Evolutionary conservation across 2,329 filamentous ascomycete genomes (phyloP).

Genomic region (Stachybotrys echinatus): DNA sequence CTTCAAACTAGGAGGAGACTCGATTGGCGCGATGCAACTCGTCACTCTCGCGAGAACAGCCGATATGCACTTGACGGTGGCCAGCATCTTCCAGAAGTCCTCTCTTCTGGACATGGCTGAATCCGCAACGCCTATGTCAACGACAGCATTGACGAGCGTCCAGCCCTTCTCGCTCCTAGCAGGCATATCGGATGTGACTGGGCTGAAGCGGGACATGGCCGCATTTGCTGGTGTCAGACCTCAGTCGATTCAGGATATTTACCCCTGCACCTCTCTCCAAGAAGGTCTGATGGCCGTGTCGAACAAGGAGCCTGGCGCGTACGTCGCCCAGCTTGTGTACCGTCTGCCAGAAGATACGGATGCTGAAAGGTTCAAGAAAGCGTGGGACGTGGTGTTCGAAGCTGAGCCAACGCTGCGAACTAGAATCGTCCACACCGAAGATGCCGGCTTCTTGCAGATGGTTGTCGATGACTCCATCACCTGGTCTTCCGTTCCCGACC

Average conservation of each 20-base stretch:
- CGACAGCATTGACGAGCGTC: not conserved
- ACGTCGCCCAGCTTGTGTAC: conserved; percentile 14
- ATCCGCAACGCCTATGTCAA: conserved; percentile 10
- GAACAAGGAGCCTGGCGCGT: conserved; percentile 8
- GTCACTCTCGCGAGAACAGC: conserved; percentile 26
- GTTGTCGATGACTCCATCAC: conserved; percentile 8
- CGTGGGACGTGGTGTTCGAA: conserved; percentile 7
- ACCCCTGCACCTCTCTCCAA: conserved; percentile 14
- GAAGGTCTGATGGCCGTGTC: conserved; percentile 17
- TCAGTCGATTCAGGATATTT: conserved; percentile 7
- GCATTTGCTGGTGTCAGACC: not conserved
- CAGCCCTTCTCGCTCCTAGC: conserved; percentile 10
- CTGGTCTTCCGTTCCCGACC: conserved; percentile 6
- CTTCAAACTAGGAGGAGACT: conserved; percentile 41
- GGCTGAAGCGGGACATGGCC: not conserved
- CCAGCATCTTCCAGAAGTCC: conserved; percentile 33
- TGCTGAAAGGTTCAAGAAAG: conserved; percentile 7
- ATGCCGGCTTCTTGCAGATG: conserved; percentile 11
- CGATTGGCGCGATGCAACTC: conserved; percentile 37
- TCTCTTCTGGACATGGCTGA: conserved; percentile 12
- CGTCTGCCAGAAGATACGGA: conserved; percentile 7
- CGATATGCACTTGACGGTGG: conserved; percentile 34
- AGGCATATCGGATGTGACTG: not conserved
- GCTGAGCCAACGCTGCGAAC: conserved; percentile 11
- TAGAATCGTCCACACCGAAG: conserved; percentile 12